These are phyloP conservation scores for Xylaria sp. DNA, from an alignment of 2,329 filamentous ascomycete genomes.

Conservation along the genomic window DNA sequence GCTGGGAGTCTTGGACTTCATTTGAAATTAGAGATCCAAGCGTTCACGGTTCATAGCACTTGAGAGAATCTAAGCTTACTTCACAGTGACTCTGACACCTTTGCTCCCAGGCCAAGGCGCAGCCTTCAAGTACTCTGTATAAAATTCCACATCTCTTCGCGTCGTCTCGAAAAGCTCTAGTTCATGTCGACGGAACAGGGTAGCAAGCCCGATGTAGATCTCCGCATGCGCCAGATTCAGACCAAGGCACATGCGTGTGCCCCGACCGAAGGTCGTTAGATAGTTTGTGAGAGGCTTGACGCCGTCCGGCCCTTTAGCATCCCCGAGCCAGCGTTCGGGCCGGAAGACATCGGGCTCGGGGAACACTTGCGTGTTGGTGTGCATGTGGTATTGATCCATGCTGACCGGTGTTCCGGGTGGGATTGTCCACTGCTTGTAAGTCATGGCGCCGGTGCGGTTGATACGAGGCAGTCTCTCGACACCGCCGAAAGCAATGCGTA, in stretches of 20 bases:
- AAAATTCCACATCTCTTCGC: slow-evolving; percentile 29
- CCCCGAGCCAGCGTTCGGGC: slow-evolving; percentile 32
- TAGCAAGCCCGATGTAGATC: slow-evolving; percentile 47
- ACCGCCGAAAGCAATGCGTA: background rate
- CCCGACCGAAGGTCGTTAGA: slow-evolving; percentile 42
- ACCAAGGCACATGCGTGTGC: slow-evolving; percentile 44
- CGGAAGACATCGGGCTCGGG: slow-evolving; percentile 23
- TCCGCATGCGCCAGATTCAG: slow-evolving; percentile 43
- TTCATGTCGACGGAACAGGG: slow-evolving; percentile 52
- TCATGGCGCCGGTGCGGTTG: background rate
- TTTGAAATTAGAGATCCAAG: too few species aligned
- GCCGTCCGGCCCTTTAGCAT: slow-evolving; percentile 21
- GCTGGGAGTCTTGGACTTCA: too few species aligned
- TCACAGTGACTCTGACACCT: slow-evolving; percentile 21
- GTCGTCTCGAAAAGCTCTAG: slow-evolving; percentile 41
- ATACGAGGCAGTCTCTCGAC: background rate
- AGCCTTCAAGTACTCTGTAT: slow-evolving; percentile 13
- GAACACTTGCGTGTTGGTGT: slow-evolving; percentile 27
- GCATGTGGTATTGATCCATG: slow-evolving; percentile 33
- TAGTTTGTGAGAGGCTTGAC: slow-evolving; percentile 19
- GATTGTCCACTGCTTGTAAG: slow-evolving; percentile 25
- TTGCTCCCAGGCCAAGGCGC: slow-evolving; percentile 19
- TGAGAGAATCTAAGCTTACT: too few species aligned
- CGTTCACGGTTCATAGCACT: too few species aligned
- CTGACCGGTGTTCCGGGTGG: slow-evolving; percentile 23